Evolutionary conservation across 208 protist genomes (phyloP), one percentile per base, ranked within the genome.

Genomic region (Acanthamoeba healyi): DNA sequence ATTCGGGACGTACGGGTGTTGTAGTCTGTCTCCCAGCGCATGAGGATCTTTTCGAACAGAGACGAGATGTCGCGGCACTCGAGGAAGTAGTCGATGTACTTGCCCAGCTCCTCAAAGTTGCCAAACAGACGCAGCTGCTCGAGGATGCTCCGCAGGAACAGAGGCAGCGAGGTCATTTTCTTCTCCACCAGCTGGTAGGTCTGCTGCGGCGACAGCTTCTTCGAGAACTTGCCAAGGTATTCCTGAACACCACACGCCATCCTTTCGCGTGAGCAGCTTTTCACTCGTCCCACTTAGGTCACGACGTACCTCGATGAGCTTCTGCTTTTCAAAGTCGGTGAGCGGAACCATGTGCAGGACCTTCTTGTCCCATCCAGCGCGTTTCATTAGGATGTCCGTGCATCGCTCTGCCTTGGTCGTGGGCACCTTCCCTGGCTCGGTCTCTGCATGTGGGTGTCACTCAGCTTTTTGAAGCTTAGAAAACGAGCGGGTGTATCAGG

Each of bases 111-210:
- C 46, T 93, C 89, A 32, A 81, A 93, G 29, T 93, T 84, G 46
- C 89, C 89, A 29, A 86, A 93, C 9, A 93, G 4, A 29, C 89
- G 89, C 6, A 93, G 65, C 89, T 86, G 65, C 49, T 93, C 89
- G 26, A 93, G 65, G 24, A 84, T 93, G 49, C 46, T 93, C 7
- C 89, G 89, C 72, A 93, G 36, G 34, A 81, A 93, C 15, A 93
- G 56, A 7, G 89, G 89, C 1, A 86, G 38, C 12, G 82, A 36
- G 32, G 82, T 90, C 34, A 90, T 42, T 36, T 24, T 19, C 29
- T 49, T 63, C 82, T 90, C 82, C 14, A 90, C 56, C 32, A 90
- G 82, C 54, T 90, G 46, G 22, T 72, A 90, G 22, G 56, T 70
- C 46, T 90, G 54, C 19, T 61, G 56, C 14, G 82, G 29, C 6